Evolutionary conservation across 169 alveolate genomes (phyloP).

Genomic region (Plasmodium falciparum): DNA sequence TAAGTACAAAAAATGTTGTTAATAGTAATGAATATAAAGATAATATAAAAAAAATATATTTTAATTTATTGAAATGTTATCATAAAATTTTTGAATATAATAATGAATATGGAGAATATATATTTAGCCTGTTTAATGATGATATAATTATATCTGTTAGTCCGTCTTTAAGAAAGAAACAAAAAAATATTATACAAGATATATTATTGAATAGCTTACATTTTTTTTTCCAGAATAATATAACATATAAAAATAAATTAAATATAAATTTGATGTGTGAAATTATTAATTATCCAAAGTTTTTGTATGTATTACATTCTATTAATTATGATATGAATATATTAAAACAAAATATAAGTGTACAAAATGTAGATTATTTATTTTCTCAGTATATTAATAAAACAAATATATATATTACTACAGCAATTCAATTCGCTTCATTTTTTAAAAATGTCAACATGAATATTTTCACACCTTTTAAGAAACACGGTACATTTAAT

Average conservation of each 20-base stretch:
- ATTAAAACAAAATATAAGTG: constrained; percentile 22
- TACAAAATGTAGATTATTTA: constrained; percentile 36
- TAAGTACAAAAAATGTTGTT: constrained; percentile 35
- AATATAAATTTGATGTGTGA: constrained; percentile 65
- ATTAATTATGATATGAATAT: constrained; percentile 27
- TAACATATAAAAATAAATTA: constrained; percentile 14
- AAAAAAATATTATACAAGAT: constrained; percentile 64
- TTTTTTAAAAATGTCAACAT: constrained; percentile 12
- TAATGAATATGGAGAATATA: constrained; percentile 20
- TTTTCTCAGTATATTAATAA: constrained; percentile 29
- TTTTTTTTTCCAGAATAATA: constrained; percentile 64
- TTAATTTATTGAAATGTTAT: constrained; percentile 27
- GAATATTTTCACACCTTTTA: constrained; percentile 33
- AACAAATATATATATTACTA: constrained; percentile 5
- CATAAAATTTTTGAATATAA: constrained; percentile 36
- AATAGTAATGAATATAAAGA: constrained; percentile 39
- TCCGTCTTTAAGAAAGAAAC: constrained; percentile 45
- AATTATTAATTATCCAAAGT: constrained; percentile 38
- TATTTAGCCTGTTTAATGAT: constrained; percentile 55
- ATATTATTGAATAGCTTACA: constrained; percentile 52
- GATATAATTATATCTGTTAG: constrained; percentile 47
- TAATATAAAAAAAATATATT: constrained; percentile 43
- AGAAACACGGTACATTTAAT: constrained; percentile 17
- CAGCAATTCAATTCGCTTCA: constrained; percentile 43
- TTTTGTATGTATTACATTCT: constrained; percentile 19